Evolutionary conservation across 2,329 filamentous ascomycete genomes (phyloP).

Genomic region (Epichloe hybrida): DNA sequence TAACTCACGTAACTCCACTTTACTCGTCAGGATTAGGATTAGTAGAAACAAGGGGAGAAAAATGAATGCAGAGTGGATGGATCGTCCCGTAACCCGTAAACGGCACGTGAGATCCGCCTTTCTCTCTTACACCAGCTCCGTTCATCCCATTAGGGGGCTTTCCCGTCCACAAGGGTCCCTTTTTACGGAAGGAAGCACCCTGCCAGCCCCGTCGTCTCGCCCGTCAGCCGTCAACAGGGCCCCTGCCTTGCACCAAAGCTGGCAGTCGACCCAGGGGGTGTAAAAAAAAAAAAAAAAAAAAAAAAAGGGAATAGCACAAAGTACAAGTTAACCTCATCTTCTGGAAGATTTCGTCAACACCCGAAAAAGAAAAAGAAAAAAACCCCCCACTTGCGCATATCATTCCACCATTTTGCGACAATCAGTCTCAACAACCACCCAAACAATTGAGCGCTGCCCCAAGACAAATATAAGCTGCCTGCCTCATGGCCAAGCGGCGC

Average conservation of each 20-base stretch:
- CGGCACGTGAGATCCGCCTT: constrained; percentile 5
- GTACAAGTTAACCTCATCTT: neutral
- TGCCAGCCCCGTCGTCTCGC: neutral
- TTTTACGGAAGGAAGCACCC: neutral
- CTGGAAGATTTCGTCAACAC: neutral
- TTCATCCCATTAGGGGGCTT: neutral
- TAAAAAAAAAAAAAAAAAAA: neutral
- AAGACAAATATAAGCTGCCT: too few relatives aligned
- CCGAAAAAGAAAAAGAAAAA: too few relatives aligned
- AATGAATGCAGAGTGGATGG: neutral
- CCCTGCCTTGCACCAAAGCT: neutral
- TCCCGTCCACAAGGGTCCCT: neutral
- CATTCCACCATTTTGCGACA: too few relatives aligned
- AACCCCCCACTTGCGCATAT: too few relatives aligned
- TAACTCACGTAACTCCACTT: too few relatives aligned
- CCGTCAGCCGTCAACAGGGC: constrained; percentile 1
- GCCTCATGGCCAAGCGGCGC: constrained; percentile 9
- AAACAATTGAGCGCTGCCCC: too few relatives aligned
- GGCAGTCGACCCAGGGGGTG: neutral
- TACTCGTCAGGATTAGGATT: too few relatives aligned
- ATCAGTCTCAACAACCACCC: too few relatives aligned
- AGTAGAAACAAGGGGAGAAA: neutral
- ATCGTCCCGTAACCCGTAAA: constrained; percentile 1
- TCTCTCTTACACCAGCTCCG: neutral
- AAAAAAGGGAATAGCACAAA: too few relatives aligned